Evolutionary conservation across 1,284 basidiomycete species (phyloP).

Genomic region (Irpex sp.): DNA sequence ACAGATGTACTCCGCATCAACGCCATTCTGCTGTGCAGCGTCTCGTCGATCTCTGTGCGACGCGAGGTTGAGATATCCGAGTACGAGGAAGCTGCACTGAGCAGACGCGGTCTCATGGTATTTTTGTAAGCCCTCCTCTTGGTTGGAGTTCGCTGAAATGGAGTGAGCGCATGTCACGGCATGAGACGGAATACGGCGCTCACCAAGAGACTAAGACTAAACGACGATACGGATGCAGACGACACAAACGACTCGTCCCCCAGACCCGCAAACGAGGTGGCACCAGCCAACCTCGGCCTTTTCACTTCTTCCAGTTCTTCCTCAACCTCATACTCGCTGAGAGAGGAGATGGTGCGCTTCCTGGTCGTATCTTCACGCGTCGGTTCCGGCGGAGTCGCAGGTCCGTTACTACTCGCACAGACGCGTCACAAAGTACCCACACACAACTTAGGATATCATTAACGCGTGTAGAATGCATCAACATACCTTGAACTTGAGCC

Average conservation of each 20-base stretch:
- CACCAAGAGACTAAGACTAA: not conserved
- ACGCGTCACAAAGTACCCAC: not conserved
- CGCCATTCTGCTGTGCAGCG: slow-evolving; percentile 1
- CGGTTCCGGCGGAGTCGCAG: not conserved
- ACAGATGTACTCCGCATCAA: slow-evolving; percentile 8
- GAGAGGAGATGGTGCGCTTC: slow-evolving; percentile 6
- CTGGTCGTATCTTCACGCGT: not conserved
- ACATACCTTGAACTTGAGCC: not conserved
- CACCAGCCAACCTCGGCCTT: slow-evolving; percentile 2
- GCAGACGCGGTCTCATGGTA: slow-evolving; percentile 1
- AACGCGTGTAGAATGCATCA: not conserved
- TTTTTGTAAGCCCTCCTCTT: not conserved
- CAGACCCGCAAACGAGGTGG: slow-evolving; percentile 1
- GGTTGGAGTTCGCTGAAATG: not conserved
- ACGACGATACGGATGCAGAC: not conserved
- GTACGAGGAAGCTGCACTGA: slow-evolving; percentile 7
- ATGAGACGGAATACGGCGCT: not conserved
- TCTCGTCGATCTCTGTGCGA: slow-evolving; percentile 2
- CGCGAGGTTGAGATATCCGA: slow-evolving; percentile 2
- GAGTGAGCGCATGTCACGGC: not conserved
- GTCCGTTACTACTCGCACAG: not conserved
- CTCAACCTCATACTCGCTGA: not conserved
- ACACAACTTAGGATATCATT: not conserved
- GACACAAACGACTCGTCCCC: not conserved
- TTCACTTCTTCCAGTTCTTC: slow-evolving; percentile 3